A percentile compares a stretch with the other conserved stretches of the same genome.
Evolutionary conservation across 495 filamentous ascomycete genomes (phyloP).

Genomic region (Podospora fimiseda): DNA sequence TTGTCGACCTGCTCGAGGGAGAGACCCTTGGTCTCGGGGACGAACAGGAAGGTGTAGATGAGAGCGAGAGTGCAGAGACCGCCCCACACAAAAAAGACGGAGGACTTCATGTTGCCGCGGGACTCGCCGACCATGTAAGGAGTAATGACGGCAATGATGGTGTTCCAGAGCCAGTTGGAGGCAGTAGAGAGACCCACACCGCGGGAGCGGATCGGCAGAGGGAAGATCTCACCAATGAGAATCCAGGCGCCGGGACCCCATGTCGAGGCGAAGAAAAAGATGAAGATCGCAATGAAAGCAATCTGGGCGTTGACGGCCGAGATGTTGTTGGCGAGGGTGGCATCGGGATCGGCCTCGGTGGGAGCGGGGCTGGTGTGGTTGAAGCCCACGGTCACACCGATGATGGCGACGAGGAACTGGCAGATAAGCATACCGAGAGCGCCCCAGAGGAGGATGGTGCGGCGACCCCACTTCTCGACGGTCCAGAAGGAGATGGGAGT

Average conservation of each 20-base stretch:
- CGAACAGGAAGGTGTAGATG: slow-evolving; percentile 70
- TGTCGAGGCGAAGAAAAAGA: slow-evolving; percentile 74
- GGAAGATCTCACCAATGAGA: slow-evolving; percentile 82
- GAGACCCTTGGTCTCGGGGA: slow-evolving; percentile 82
- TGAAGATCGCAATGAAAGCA: slow-evolving; percentile 76
- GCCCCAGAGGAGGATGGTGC: slow-evolving; percentile 73
- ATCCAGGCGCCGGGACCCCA: slow-evolving; percentile 82
- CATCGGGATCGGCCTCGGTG: neutral
- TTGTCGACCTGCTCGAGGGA: slow-evolving; percentile 84
- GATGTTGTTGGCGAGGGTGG: slow-evolving; percentile 46
- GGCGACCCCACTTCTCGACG: slow-evolving; percentile 76
- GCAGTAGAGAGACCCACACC: slow-evolving; percentile 76
- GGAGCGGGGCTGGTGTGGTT: slow-evolving; percentile 31
- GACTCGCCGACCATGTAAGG: slow-evolving; percentile 68
- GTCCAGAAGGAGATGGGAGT: slow-evolving; percentile 78
- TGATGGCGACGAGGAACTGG: slow-evolving; percentile 79
- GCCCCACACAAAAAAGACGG: slow-evolving; percentile 78
- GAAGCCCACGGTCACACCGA: slow-evolving; percentile 54
- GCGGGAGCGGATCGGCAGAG: slow-evolving; percentile 72
- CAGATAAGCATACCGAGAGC: slow-evolving; percentile 74
- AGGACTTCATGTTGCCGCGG: slow-evolving; percentile 59
- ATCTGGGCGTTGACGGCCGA: slow-evolving; percentile 58
- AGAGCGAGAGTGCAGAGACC: slow-evolving; percentile 58
- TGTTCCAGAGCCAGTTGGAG: slow-evolving; percentile 88
- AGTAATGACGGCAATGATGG: slow-evolving; percentile 64